A percentile compares a stretch with the other conserved stretches of the same genome.
phyloP scores from a whole-genome alignment of 1,139 yeast species.

The Scheffersomyces parashehatae region DNA sequence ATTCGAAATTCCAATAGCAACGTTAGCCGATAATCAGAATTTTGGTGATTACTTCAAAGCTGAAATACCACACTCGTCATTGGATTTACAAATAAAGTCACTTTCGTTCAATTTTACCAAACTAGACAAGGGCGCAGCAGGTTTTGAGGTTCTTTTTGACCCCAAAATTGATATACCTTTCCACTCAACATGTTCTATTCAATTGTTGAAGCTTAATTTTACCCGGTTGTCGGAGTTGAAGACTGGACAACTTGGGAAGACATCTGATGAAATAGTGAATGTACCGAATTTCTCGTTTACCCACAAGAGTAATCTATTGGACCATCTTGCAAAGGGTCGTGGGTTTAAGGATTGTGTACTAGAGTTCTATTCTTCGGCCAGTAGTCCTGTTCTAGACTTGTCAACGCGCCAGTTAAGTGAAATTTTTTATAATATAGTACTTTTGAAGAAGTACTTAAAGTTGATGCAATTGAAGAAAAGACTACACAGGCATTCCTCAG shows the following conservation, averaged over 20 bases:
- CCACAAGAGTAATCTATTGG: constrained; percentile 54
- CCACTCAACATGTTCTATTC: constrained; percentile 48
- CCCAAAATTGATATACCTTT: constrained; percentile 52
- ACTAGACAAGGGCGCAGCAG: constrained; percentile 47
- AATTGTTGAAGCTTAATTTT: constrained; percentile 37
- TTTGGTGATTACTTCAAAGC: constrained; percentile 27
- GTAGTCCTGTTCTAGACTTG: constrained; percentile 52
- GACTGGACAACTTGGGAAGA: constrained; percentile 13
- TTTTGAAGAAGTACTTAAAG: constrained; percentile 31
- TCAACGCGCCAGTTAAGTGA: constrained; percentile 46
- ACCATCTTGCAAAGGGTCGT: constrained; percentile 33
- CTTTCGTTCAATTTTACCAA: constrained; percentile 33
- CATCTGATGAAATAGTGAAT: constrained; percentile 44
- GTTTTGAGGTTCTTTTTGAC: constrained; percentile 58
- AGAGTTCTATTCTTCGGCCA: constrained; percentile 43
- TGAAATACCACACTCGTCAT: constrained; percentile 26
- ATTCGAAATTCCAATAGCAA: constrained; percentile 38
- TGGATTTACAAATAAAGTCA: constrained; percentile 31
- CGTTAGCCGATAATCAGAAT: constrained; percentile 25
- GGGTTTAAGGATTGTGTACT: constrained; percentile 41
- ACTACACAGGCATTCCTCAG: neutral
- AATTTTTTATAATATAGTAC: constrained; percentile 36
- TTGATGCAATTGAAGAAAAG: constrained; percentile 21
- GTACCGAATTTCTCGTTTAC: constrained; percentile 55
- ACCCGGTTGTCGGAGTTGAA: constrained; percentile 11